A percentile compares a stretch with the other conserved stretches of the same genome.
These are phyloP conservation scores for Ophiocordyceps camponoti-leonardi DNA, from an alignment of 2,329 filamentous ascomycete species.

Conservation along the genomic window DNA sequence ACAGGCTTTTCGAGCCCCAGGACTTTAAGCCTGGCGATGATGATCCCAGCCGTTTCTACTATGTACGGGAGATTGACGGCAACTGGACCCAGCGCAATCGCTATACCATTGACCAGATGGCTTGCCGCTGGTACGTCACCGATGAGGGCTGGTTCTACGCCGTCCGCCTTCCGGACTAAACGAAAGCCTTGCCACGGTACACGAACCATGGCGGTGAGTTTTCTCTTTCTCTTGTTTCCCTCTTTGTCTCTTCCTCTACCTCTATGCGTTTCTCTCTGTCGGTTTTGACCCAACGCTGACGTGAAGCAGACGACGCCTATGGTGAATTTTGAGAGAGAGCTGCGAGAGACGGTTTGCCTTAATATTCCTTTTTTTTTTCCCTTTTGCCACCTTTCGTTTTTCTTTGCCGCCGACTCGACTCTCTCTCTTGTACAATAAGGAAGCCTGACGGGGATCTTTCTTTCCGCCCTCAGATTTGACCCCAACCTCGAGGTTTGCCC, in stretches of 20 bases:
- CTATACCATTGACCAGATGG: slow-evolving; percentile 40
- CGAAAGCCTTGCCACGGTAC: background rate
- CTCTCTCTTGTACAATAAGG: background rate
- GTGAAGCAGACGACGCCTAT: background rate
- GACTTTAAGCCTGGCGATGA: slow-evolving; percentile 46
- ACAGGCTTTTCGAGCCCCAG: slow-evolving; percentile 37
- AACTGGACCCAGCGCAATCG: slow-evolving; percentile 42
- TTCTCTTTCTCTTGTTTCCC: no score
- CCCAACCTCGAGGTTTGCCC: background rate
- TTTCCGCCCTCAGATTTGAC: background rate
- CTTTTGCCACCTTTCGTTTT: background rate
- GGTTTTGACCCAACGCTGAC: background rate
- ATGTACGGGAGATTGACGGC: slow-evolving; percentile 41
- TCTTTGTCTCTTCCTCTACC: no score
- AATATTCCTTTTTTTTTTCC: background rate
- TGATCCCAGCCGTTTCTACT: slow-evolving; percentile 42
- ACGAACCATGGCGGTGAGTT: background rate
- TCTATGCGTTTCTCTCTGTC: background rate
- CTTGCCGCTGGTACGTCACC: slow-evolving; percentile 41
- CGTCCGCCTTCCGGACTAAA: slow-evolving; percentile 27
- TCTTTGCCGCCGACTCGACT: background rate
- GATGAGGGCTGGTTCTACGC: slow-evolving; percentile 44
- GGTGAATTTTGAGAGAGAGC: background rate
- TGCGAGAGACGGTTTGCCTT: background rate
- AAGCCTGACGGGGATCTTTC: background rate